A percentile compares a stretch with the other conserved stretches of the same genome.
phyloP scores from a whole-genome alignment of 441 rosid species.

The Omphalea diandra region DNA sequence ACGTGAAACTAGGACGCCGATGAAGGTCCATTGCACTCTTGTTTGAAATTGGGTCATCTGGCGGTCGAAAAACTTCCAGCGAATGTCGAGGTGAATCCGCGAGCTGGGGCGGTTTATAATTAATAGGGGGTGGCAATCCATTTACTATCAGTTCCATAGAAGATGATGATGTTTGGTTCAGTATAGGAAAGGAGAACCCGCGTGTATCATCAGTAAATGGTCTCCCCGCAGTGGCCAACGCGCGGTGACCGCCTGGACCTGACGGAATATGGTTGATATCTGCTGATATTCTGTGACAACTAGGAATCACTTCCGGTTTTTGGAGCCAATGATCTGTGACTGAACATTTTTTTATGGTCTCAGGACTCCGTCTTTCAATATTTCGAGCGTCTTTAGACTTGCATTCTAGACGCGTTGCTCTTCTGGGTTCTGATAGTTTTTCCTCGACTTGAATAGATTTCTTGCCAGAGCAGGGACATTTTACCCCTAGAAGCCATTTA shows the following conservation, averaged over 20 bases:
- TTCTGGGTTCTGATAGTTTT: slow-evolving; percentile 38
- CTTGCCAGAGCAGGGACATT: slow-evolving; percentile 77
- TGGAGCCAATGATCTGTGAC: slow-evolving; percentile 26
- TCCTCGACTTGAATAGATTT: slow-evolving; percentile 80
- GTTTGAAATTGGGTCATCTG: slow-evolving; percentile 19
- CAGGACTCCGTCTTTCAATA: slow-evolving; percentile 6
- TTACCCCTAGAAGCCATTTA: slow-evolving; percentile 61
- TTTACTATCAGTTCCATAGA: slow-evolving; percentile 23
- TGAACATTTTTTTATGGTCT: slow-evolving; percentile 4
- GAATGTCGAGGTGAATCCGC: slow-evolving; percentile 50
- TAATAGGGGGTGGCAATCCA: slow-evolving; percentile 7
- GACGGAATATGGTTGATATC: slow-evolving; percentile 26
- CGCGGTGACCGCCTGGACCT: slow-evolving; percentile 18
- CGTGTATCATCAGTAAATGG: slow-evolving; percentile 13
- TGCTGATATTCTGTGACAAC: slow-evolving; percentile 30
- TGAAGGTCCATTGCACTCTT: slow-evolving; percentile 31
- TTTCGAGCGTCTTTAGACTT: background rate
- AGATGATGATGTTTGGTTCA: slow-evolving; percentile 32
- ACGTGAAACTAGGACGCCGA: slow-evolving; percentile 28
- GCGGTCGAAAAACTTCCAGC: slow-evolving; percentile 46
- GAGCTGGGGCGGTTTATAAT: background rate
- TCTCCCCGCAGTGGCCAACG: slow-evolving; percentile 25
- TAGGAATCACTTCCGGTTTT: slow-evolving; percentile 20
- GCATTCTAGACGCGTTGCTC: slow-evolving; percentile 23
- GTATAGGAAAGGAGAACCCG: slow-evolving; percentile 60